Base-by-base conservation (phyloP, 768 basidiomycete species). In the Cystobasidium onofrii region DNA sequence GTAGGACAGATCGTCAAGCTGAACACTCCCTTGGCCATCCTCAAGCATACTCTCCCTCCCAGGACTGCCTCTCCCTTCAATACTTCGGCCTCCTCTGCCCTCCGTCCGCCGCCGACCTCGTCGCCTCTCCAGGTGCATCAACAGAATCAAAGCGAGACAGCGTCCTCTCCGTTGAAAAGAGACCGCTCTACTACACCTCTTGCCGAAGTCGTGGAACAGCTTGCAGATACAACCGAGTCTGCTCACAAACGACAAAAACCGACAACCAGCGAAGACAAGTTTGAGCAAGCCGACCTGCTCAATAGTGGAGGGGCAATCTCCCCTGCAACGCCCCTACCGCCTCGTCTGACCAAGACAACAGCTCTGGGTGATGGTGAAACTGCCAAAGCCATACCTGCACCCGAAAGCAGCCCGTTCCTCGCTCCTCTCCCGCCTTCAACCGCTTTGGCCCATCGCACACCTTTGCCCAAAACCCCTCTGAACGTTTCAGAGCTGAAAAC, bases 1-100 rank as follows among this genome's bases (percentile, higher is more conserved):
- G 72, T 75, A 41, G 78, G 78, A 44, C 76, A 77, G 33, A 41
- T 78, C n/a, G 78, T 76, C 18, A 75, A 62, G 0, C 76, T 79
- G 62, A 39, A 63, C 1, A 73, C 74, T 0, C 78, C 78, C 0
- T 75, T 76, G 54, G 78, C 77, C n/a, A 66, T 79, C 41, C 75
- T 79, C 15, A 73, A 76, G 31, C 77, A 77, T 12, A 74, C 74
- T 13, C 69, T 72, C 17, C 18, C 27, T 18, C 27, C 41, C 60
- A 20, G 12, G 52, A 6, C 25, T 44, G 2, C 67, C 20, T 12
- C 52, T 29, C 7, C 69, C 46, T 20, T 66, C 33, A 27, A 2
- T 17, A 54, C 64, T 3, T 41, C 61, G 4, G 6, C 31, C 4
- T 63, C 61, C 20, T 33, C 61, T 9, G 7, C 10, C 7, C 61